A percentile compares a stretch with the other conserved stretches of the same genome.
Evolutionary conservation across 768 basidiomycete genomes (phyloP).

Genomic region (Cytidiella melzeri): DNA sequence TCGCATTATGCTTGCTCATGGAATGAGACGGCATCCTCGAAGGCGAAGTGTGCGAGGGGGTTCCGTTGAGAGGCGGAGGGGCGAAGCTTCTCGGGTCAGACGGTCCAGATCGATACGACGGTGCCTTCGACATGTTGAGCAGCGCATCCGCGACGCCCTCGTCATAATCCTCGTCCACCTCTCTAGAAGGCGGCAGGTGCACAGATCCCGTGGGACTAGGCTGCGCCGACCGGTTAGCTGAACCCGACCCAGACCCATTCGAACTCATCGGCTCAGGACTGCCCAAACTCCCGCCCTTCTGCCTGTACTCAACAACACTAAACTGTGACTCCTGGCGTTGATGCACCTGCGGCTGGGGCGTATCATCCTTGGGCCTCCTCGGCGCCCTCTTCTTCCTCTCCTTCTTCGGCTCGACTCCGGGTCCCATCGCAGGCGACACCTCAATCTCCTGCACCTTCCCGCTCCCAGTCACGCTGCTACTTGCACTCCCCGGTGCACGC

Average conservation of each 20-base stretch:
- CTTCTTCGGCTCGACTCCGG: slow-evolving; percentile 38
- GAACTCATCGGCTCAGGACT: slow-evolving; percentile 64
- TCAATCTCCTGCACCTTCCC: background rate
- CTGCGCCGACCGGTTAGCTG: slow-evolving; percentile 54
- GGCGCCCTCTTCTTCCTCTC: slow-evolving; percentile 46
- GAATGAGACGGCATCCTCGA: slow-evolving; percentile 8
- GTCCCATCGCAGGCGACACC: background rate
- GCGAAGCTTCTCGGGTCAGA: slow-evolving; percentile 16
- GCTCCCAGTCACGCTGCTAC: slow-evolving; percentile 28
- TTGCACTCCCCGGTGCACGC: slow-evolving; percentile 19
- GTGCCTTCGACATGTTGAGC: slow-evolving; percentile 46
- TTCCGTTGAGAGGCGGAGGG: slow-evolving; percentile 10
- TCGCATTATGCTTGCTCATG: slow-evolving; percentile 35
- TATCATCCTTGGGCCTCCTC: slow-evolving; percentile 33
- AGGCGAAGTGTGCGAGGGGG: slow-evolving; percentile 11
- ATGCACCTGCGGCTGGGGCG: slow-evolving; percentile 18
- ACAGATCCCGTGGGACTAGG: slow-evolving; percentile 64
- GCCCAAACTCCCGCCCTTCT: slow-evolving; percentile 31
- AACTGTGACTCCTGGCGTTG: slow-evolving; percentile 18
- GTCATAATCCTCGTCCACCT: slow-evolving; percentile 91
- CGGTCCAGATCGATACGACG: slow-evolving; percentile 18
- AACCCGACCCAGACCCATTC: slow-evolving; percentile 48
- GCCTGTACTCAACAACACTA: slow-evolving; percentile 10
- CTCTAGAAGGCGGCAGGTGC: slow-evolving; percentile 55
- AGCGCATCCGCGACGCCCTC: slow-evolving; percentile 85